Base-by-base conservation (phyloP, 2,329 filamentous ascomycete genomes). In the Fusarium keratoplasticum region DNA sequence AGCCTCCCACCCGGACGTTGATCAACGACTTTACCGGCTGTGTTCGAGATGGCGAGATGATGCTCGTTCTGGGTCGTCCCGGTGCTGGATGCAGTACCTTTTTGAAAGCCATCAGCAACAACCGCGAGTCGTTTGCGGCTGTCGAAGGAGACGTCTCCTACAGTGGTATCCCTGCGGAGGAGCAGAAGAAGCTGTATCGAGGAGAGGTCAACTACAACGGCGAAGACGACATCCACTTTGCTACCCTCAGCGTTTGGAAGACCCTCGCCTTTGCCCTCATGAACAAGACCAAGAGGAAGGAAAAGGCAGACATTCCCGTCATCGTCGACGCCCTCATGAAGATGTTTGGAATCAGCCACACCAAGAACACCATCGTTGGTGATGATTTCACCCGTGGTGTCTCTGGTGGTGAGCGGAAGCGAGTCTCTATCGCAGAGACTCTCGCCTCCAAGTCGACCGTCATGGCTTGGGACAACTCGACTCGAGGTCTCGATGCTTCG, bases 401-500 rank as follows among this genome's bases (percentile, higher is more conserved):
- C 0, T 94, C 91, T 55, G 94, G 94, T 76, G 94, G 94, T 67
- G 94, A 96, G 83, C 85, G 94, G 40, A 96, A 95, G 81, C 92
- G 94, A 78, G 93, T 95, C 10, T 92, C 91, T 25, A 95, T 96
- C 72, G 92, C 93, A 2, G 94, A 96, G 82, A 94, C 92, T 0
- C 83, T 96, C 25, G 91, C 93, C 6, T 92, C 92, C 8, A 92
- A 93, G 80, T 91, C 91, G 1, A 91, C 92, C 0, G 91, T 95
- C 1, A 90, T 93, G 36, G 92, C 91, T 71, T 95, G 93, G 92
- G 94, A 96, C 76, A 96, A 96, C 80, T 92, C 90, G 1, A 96
- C 93, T 1, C 87, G 94, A 57, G 94, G 94, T n/a, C 85, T 96
- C 0, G 94, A 96, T 79, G 92, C 93, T 1, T 93, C 91, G 1